These are phyloP conservation scores for Strobilomyces dryophilus DNA, from an alignment of 768 basidiomycete genomes.

Conservation along the genomic window DNA sequence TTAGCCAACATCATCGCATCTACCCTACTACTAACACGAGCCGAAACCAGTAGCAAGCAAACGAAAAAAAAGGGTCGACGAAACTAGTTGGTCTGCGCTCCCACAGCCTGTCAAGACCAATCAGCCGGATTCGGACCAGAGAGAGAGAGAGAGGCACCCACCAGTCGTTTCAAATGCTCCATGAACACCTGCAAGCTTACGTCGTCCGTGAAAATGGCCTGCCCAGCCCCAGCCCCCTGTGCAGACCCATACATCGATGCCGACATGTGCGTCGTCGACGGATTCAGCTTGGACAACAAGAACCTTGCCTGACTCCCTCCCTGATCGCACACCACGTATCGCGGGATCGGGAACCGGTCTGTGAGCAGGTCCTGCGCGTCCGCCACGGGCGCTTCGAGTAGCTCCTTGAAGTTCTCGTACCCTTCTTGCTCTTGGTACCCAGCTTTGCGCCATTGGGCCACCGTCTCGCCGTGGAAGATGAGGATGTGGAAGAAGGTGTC, in stretches of 20 bases:
- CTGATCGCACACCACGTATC: constrained; percentile 97
- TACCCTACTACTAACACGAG: no score
- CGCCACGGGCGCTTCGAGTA: constrained; percentile 77
- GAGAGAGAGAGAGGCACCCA: constrained; percentile 32
- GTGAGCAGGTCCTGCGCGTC: constrained; percentile 97
- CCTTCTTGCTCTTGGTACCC: constrained; percentile 99
- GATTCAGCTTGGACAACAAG: constrained; percentile 92
- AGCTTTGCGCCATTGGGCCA: constrained; percentile 97
- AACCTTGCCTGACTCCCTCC: constrained; percentile 98
- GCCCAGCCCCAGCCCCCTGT: constrained; percentile 63
- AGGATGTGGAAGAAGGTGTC: constrained; percentile 99
- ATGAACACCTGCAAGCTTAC: constrained; percentile 97
- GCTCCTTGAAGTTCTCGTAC: constrained; percentile 96
- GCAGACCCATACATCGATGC: constrained; percentile 84
- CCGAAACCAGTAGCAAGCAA: background rate
- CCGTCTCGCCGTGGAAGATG: constrained; percentile 97
- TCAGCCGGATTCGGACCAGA: background rate
- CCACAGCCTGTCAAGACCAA: constrained; percentile 47
- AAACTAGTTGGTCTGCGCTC: constrained; percentile 59
- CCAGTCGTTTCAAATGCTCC: constrained; percentile 94
- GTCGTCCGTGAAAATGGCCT: constrained; percentile 98
- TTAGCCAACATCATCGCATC: no score
- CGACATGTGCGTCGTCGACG: constrained; percentile 97
- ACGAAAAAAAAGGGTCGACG: background rate
- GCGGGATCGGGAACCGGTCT: constrained; percentile 95